Percentiles rank a stretch among this genome's conserved stretches.
phyloP scores from a whole-genome alignment of 768 basidiomycete genomes.

The Serendipita indica region DNA sequence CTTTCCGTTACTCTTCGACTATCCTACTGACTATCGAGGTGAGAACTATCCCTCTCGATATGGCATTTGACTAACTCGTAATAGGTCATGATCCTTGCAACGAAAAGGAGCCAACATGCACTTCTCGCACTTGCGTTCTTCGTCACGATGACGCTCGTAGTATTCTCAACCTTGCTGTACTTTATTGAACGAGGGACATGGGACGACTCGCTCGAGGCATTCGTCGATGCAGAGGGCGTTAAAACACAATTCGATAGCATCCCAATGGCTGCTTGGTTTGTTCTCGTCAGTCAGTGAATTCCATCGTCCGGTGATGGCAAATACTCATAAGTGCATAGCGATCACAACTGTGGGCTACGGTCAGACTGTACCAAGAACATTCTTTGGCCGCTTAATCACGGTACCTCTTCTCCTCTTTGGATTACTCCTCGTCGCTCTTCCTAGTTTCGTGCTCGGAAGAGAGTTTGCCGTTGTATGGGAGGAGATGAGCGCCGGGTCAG shows the following conservation, averaged over 20 bases:
- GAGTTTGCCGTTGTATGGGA: slow-evolving; percentile 91
- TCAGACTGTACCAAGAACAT: slow-evolving; percentile 77
- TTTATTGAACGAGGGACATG: slow-evolving; percentile 85
- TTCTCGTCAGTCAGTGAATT: slow-evolving; percentile 14
- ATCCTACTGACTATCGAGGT: slow-evolving; percentile 54
- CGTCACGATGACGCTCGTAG: slow-evolving; percentile 70
- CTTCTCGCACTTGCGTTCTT: slow-evolving; percentile 79
- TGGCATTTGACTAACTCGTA: not conserved
- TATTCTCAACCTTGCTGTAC: slow-evolving; percentile 82
- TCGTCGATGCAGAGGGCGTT: slow-evolving; percentile 75
- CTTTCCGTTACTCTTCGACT: slow-evolving; percentile 72
- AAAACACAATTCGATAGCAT: slow-evolving; percentile 65
- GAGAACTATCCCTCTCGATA: not conserved
- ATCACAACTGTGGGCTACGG: slow-evolving; percentile 88
- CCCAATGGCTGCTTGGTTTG: slow-evolving; percentile 64
- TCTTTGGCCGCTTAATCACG: slow-evolving; percentile 74
- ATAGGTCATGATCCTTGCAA: slow-evolving; percentile 80
- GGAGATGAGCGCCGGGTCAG: slow-evolving; percentile 36
- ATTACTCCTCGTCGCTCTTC: slow-evolving; percentile 74
- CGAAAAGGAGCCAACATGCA: slow-evolving; percentile 73
- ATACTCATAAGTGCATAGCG: slow-evolving; percentile 27
- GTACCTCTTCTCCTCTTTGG: slow-evolving; percentile 79
- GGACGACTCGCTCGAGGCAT: slow-evolving; percentile 66
- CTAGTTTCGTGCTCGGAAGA: slow-evolving; percentile 79
- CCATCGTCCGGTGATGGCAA: not conserved